Conservation (phyloP, 306 rosid species). For the Astragalus glycyphyllos region DNA sequence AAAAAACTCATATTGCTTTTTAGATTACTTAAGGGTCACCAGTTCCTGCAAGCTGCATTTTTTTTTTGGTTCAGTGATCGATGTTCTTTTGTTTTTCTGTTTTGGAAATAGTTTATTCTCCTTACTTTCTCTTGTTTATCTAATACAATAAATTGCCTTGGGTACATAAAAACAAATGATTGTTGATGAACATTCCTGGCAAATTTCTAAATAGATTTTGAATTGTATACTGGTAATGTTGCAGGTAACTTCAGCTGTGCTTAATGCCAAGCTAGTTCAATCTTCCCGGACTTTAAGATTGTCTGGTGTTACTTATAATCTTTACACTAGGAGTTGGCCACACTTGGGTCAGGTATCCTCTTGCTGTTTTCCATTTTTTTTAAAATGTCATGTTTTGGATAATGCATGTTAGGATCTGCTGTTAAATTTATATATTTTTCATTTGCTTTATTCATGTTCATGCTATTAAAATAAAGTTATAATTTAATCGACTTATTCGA, state of each 20-base stretch:
- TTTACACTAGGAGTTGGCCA: slow-evolving; percentile 48
- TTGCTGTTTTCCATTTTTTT: slow-evolving; percentile 7
- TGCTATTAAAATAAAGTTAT: slow-evolving; percentile 14
- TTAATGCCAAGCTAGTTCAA: slow-evolving; percentile 31
- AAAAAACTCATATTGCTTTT: background rate
- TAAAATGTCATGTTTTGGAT: background rate
- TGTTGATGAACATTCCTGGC: background rate
- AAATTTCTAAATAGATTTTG: slow-evolving; percentile 34
- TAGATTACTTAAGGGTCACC: background rate
- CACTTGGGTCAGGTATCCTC: slow-evolving; percentile 57
- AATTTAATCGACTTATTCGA: slow-evolving; percentile 8
- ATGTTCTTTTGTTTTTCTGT: background rate
- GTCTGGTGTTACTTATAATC: slow-evolving; percentile 54
- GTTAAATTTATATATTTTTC: background rate
- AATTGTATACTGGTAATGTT: slow-evolving; percentile 20
- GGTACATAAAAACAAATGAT: background rate
- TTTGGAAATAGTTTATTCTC: background rate
- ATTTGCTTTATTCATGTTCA: background rate
- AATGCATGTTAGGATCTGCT: background rate
- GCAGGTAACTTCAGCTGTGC: slow-evolving; percentile 51
- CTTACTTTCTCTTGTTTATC: background rate
- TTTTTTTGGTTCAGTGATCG: slow-evolving; percentile 14
- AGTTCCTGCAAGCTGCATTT: background rate
- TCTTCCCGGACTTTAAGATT: slow-evolving; percentile 47
- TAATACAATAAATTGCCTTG: background rate